phyloP scores from a whole-genome alignment of 1,284 basidiomycete genomes.

The Lentinus polychrous region DNA sequence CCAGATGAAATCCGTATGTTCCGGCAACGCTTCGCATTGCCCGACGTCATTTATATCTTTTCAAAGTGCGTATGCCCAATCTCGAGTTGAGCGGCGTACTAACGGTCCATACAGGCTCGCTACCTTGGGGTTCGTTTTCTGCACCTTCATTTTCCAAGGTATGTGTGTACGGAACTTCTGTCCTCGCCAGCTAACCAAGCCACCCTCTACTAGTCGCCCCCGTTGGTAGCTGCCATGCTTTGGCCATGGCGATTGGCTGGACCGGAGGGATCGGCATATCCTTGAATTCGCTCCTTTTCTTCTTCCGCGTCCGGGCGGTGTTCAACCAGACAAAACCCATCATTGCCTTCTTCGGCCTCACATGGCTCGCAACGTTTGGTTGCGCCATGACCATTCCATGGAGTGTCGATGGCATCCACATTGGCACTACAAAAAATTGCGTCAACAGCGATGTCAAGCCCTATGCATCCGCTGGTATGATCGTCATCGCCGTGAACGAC shows the following conservation, averaged over 20 bases:
- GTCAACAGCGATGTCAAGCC: slow-evolving; percentile 4
- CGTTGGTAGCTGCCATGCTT: not conserved
- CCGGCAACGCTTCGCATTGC: not conserved
- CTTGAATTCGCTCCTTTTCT: slow-evolving; percentile 6
- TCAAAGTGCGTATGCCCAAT: slow-evolving; percentile 6
- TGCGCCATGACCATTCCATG: slow-evolving; percentile 2
- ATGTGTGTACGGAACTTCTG: not conserved
- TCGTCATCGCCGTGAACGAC: slow-evolving; percentile 5
- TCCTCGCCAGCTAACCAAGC: not conserved
- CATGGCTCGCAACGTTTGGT: slow-evolving; percentile 5
- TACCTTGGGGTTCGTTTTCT: slow-evolving; percentile 4
- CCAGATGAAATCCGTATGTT: slow-evolving; percentile 5
- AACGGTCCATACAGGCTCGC: not conserved
- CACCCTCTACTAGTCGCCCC: not conserved
- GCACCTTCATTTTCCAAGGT: slow-evolving; percentile 8
- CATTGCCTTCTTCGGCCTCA: slow-evolving; percentile 1
- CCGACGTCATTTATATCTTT: slow-evolving; percentile 9
- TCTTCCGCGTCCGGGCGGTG: slow-evolving; percentile 6
- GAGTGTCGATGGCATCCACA: slow-evolving; percentile 2
- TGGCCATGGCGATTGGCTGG: slow-evolving; percentile 5
- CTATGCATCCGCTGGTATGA: slow-evolving; percentile 1
- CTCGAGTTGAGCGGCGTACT: not conserved
- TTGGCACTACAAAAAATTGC: slow-evolving; percentile 3
- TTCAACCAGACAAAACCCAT: slow-evolving; percentile 1
- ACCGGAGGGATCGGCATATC: not conserved